Base-by-base conservation (phyloP, 768 basidiomycete genomes). In the Mycena indigotica region DNA sequence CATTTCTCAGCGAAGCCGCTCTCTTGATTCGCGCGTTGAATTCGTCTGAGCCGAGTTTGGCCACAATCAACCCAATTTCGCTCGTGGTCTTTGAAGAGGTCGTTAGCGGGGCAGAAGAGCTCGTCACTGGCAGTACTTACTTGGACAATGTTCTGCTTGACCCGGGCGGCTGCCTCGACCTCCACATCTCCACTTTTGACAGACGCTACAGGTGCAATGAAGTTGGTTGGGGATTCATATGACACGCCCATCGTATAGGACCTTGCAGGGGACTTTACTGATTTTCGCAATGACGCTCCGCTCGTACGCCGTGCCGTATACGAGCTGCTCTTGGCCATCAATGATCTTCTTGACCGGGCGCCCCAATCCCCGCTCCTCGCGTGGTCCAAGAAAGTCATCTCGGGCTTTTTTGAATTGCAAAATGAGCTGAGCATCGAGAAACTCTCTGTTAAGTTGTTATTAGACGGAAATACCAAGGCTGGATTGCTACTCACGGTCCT, bases 281-380 rank as follows among this genome's bases (percentile, higher is more conserved):
- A 53, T 53, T 21, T 52, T 51, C 17, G 24, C 23, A 19, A 60
- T 35, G 1, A 23, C 13, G 2, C 49, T 40, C 0, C 58, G 53
- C 21, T 60, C 58, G 26, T 50, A 60, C 1, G 58, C 58, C 17
- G 28, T 55, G 1, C 58, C 58, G 2, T 53, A 53, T 4, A 3
- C 25, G 3, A 41, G 3, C 1, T 15, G 2, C 5, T 13, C 8
- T 21, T 44, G 15, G 2, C 23, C 29, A 16, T 49, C 15, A 19
- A 49, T 19, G 12, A 26, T 49, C 13, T 29, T 8, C 3, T 13
- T 24, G 3, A 17, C 28, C 2, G 56, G 30, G 1, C 56, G 41
- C 4, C 3, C 30, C 2, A 40, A 38, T 2, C 21, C 28, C 26
- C 56, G 56, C 12, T 12, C 2, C 1, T 0, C 1, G 2, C 29